phyloP scores from a whole-genome alignment of 805 yeast genomes.

The Ogataea haglerorum region DNA sequence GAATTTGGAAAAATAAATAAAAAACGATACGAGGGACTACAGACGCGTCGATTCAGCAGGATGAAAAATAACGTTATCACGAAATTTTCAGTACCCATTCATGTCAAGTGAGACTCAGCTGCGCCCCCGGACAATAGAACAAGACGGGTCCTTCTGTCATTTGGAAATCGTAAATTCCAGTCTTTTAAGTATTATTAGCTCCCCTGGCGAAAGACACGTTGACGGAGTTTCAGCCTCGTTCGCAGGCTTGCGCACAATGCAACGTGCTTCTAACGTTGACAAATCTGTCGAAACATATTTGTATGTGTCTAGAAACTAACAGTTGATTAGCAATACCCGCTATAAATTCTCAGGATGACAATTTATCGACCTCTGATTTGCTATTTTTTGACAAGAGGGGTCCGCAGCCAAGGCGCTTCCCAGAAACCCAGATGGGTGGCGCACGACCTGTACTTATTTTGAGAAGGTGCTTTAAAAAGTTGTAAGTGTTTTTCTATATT shows the following conservation, averaged over 20 bases:
- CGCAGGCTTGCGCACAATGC: no score
- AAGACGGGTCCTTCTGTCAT: no score
- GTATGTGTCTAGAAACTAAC: no score
- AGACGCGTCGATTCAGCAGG: constrained; percentile 1
- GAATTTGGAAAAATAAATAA: neutral
- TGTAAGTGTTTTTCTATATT: neutral
- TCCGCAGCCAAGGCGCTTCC: neutral
- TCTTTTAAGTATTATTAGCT: no score
- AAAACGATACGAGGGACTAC: neutral
- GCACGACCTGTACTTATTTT: neutral
- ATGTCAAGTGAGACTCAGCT: no score
- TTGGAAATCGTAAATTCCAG: no score
- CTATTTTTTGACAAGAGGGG: neutral
- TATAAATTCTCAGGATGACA: neutral
- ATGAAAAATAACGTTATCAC: neutral
- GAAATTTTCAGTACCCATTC: no score
- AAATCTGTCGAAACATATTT: no score
- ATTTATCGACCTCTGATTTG: constrained; percentile 2
- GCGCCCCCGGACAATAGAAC: no score
- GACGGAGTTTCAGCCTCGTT: no score
- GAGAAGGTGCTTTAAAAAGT: neutral
- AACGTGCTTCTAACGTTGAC: no score
- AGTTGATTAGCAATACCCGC: neutral
- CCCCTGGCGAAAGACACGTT: no score
- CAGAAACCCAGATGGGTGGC: neutral